Evolutionary conservation across 2,329 filamentous ascomycete species (phyloP).

Genomic region (Colletotrichum paranaense): DNA sequence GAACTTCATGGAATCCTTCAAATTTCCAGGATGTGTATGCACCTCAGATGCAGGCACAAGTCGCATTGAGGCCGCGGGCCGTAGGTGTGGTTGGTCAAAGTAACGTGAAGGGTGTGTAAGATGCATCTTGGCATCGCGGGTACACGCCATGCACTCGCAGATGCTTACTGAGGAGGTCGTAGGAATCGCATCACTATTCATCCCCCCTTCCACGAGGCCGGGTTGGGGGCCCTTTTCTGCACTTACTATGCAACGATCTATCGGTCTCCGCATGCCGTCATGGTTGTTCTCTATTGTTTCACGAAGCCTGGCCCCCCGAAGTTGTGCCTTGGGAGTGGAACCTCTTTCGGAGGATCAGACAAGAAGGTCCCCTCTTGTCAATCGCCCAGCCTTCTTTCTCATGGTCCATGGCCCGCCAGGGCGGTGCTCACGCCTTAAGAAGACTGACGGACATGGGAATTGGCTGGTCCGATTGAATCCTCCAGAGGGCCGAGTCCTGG

Average conservation of each 20-base stretch:
- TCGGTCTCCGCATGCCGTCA: constrained; percentile 20
- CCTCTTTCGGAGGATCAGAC: neutral
- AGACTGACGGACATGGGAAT: neutral
- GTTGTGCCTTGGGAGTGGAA: constrained; percentile 3
- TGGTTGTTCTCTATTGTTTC: neutral
- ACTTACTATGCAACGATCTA: neutral
- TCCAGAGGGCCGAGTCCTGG: constrained; percentile 18
- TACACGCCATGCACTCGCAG: constrained; percentile 4
- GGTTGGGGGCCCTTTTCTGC: neutral
- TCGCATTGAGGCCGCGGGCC: neutral
- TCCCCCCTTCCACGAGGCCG: neutral
- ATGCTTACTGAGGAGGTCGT: constrained; percentile 1
- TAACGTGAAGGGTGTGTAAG: constrained; percentile 11
- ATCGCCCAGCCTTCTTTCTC: neutral
- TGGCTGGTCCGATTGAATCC: constrained; percentile 2
- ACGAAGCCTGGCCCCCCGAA: neutral
- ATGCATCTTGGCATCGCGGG: constrained; percentile 24
- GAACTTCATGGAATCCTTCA: neutral
- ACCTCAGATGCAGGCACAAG: constrained; percentile 30
- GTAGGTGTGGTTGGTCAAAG: constrained; percentile 1
- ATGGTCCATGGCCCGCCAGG: neutral
- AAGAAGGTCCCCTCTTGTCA: neutral
- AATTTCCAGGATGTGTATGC: constrained; percentile 3
- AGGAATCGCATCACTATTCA: neutral
- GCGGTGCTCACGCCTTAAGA: neutral